Conservation (phyloP, 2,329 filamentous ascomycete genomes). For the Ascochyta koolunga region DNA sequence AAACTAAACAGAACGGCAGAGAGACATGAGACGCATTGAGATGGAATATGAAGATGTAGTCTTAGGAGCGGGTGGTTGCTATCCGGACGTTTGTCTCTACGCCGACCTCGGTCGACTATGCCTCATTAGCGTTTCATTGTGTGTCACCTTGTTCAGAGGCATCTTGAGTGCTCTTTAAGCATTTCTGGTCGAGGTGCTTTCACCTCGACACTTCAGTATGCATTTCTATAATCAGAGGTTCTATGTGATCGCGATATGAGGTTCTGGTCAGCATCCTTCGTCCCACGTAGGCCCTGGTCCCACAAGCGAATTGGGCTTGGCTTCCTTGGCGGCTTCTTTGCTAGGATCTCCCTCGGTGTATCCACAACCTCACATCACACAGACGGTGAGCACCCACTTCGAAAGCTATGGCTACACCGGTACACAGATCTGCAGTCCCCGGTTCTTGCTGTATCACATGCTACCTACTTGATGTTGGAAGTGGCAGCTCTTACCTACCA, state of each 20-base stretch:
- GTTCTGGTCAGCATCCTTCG: slow-evolving; percentile 6
- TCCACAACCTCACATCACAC: slow-evolving; percentile 13
- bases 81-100: slow-evolving; percentile 30
- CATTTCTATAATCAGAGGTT: background rate
- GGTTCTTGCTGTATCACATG: slow-evolving; percentile 16
- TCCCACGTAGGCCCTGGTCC: background rate
- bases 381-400: slow-evolving; percentile 15
- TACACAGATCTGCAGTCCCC: slow-evolving; percentile 13
- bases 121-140: slow-evolving; percentile 40
- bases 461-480: background rate
- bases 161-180: background rate
- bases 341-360: slow-evolving; percentile 5
- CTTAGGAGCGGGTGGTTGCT: slow-evolving; percentile 11
- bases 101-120: slow-evolving; percentile 16
- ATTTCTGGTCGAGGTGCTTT: background rate
- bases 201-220: background rate
- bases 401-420: slow-evolving; percentile 18
- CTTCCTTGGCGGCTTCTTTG: background rate
- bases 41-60: slow-evolving; percentile 11
- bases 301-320: background rate
- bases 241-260: slow-evolving; percentile 2
- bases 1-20: slow-evolving; percentile 7
- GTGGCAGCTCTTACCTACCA: slow-evolving; percentile 3
- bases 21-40: slow-evolving; percentile 4
- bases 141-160: slow-evolving; percentile 8